phyloP scores from a whole-genome alignment of 371 early-diverging fungal species.

The Mortierella sp. region DNA sequence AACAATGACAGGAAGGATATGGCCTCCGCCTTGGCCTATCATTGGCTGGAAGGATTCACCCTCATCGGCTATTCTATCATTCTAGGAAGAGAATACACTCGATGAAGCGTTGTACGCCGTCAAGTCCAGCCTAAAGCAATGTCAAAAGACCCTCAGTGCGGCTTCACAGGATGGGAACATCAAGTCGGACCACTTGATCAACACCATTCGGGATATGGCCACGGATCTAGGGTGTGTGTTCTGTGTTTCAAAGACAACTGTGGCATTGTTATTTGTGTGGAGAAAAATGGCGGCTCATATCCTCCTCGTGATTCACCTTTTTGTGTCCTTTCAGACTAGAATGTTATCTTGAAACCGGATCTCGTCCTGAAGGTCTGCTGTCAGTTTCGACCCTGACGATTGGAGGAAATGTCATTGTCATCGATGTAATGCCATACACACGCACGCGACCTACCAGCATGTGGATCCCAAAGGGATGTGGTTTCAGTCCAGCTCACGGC shows the following conservation, averaged over 20 bases:
- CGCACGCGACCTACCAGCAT: background rate
- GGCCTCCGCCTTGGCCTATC: too few species aligned
- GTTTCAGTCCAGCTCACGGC: background rate
- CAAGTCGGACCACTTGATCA: conserved; percentile 56
- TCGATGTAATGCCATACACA: conserved; percentile 58
- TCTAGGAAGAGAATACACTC: conserved; percentile 62
- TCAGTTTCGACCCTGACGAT: conserved; percentile 65
- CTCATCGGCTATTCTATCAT: background rate
- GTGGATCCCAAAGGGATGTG: too few species aligned
- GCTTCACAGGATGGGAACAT: conserved; percentile 56
- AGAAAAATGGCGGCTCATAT: background rate
- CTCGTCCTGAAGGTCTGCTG: conserved; percentile 53
- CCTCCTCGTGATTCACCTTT: background rate
- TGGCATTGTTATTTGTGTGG: background rate
- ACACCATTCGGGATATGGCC: conserved; percentile 58
- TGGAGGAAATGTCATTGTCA: conserved; percentile 68
- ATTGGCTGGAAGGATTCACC: too few species aligned
- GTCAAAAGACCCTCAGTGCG: conserved; percentile 45
- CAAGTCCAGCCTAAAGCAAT: conserved; percentile 57
- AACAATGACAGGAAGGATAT: background rate
- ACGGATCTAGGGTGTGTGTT: conserved; percentile 47
- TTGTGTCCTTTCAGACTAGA: conserved; percentile 49
- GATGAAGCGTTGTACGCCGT: conserved; percentile 64
- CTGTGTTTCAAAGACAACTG: background rate
- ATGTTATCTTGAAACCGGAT: conserved; percentile 63